phyloP scores from a whole-genome alignment of 768 basidiomycete species.

The Cubamyces lactineus region DNA sequence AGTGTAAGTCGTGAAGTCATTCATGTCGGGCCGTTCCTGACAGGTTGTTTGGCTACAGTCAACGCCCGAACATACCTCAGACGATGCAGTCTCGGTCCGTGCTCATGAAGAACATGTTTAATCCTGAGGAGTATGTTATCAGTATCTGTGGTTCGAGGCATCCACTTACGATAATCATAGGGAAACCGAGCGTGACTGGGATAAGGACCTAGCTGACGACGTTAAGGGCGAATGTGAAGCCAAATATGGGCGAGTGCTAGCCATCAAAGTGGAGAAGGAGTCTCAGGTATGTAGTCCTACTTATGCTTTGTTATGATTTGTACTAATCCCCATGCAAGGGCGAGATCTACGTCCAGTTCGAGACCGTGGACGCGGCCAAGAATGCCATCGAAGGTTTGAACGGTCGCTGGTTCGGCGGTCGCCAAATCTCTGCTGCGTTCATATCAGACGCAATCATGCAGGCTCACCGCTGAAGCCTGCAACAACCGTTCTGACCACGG shows the following conservation, averaged over 20 bases:
- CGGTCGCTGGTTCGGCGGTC: conserved; percentile 96
- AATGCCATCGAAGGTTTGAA: conserved; percentile 89
- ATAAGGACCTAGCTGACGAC: conserved; percentile 93
- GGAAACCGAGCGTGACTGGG: conserved; percentile 97
- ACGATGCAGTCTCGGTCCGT: conserved; percentile 89
- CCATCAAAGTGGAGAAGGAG: conserved; percentile 93
- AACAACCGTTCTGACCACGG: not conserved
- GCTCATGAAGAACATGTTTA: conserved; percentile 93
- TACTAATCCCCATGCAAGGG: conserved; percentile 55
- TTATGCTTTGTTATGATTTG: not conserved
- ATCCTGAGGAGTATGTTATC: conserved; percentile 48
- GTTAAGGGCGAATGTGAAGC: conserved; percentile 92
- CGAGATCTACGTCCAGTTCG: conserved; percentile 96
- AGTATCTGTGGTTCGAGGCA: not conserved
- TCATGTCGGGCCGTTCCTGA: conserved; percentile 19
- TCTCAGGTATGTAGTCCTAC: conserved; percentile 67
- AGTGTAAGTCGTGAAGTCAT: conserved; percentile 48
- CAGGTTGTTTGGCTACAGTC: conserved; percentile 42
- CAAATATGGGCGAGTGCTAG: conserved; percentile 86
- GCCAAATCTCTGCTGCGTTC: conserved; percentile 83
- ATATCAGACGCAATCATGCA: conserved; percentile 95
- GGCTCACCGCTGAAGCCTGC: conserved; percentile 70
- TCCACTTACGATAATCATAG: conserved; percentile 43
- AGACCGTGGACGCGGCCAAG: conserved; percentile 74
- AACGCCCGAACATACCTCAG: conserved; percentile 79